Percentiles rank a stretch among this genome's conserved stretches.
phyloP scores from a whole-genome alignment of 2,329 filamentous ascomycete genomes.

The Paraconiothyrium brasiliense region DNA sequence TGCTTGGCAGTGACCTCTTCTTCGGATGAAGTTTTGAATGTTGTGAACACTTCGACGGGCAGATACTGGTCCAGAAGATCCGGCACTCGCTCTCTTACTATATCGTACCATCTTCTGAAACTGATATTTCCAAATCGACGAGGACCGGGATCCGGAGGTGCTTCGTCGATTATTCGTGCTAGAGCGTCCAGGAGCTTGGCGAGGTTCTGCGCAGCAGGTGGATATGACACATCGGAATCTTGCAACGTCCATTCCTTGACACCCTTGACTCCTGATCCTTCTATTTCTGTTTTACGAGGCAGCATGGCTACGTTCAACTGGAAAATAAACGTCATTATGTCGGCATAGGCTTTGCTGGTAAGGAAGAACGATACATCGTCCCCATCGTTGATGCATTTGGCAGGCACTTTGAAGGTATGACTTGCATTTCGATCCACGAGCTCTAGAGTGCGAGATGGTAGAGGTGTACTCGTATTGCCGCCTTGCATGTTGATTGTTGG shows the following conservation, averaged over 20 bases:
- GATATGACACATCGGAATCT: slow-evolving; percentile 56
- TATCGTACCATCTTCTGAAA: slow-evolving; percentile 82
- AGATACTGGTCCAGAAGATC: slow-evolving; percentile 67
- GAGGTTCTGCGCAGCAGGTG: slow-evolving; percentile 70
- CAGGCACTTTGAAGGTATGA: slow-evolving; percentile 69
- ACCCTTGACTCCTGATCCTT: slow-evolving; percentile 47
- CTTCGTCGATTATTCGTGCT: slow-evolving; percentile 74
- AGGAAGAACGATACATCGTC: slow-evolving; percentile 84
- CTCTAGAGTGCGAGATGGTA: slow-evolving; percentile 32
- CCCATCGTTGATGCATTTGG: slow-evolving; percentile 85
- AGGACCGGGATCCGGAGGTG: slow-evolving; percentile 84
- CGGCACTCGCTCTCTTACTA: slow-evolving; percentile 69
- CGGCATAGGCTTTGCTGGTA: slow-evolving; percentile 80
- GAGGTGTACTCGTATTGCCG: slow-evolving; percentile 23
- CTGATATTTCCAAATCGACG: slow-evolving; percentile 91
- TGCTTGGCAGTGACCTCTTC: slow-evolving; percentile 60
- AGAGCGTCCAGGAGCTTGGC: slow-evolving; percentile 73
- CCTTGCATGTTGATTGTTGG: slow-evolving; percentile 26
- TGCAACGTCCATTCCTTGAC: slow-evolving; percentile 63
- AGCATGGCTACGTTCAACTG: slow-evolving; percentile 91
- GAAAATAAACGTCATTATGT: slow-evolving; percentile 86
- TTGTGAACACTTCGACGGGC: slow-evolving; percentile 56
- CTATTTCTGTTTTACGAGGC: slow-evolving; percentile 64
- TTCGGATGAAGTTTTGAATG: slow-evolving; percentile 34
- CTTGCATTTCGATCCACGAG: slow-evolving; percentile 30